Evolutionary conservation across 140 eudicot species (phyloP).

Genomic region (Senecio squalidus): DNA sequence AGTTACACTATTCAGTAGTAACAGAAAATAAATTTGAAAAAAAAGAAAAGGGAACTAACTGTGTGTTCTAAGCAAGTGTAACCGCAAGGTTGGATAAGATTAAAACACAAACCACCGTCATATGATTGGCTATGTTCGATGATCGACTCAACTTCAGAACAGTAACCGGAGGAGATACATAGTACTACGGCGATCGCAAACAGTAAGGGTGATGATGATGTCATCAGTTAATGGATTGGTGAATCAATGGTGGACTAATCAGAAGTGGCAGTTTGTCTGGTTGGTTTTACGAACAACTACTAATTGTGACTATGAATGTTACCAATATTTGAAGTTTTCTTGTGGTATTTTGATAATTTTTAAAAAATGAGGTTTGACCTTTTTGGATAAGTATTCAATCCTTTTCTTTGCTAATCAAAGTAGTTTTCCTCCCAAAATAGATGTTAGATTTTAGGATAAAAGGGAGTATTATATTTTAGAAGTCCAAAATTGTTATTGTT

Average conservation of each 20-base stretch:
- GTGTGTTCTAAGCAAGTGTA: constrained; percentile 79
- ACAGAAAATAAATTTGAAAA: not conserved
- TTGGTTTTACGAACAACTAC: constrained; percentile 17
- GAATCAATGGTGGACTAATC: too few species aligned
- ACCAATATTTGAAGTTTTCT: not conserved
- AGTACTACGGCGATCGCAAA: constrained; percentile 11
- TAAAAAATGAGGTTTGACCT: too few species aligned
- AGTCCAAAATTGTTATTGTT: too few species aligned
- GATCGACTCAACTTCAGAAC: constrained; percentile 15
- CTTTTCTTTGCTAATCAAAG: too few species aligned
- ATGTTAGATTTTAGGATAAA: too few species aligned
- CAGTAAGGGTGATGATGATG: constrained; percentile 21
- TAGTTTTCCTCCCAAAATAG: too few species aligned
- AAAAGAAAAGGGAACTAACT: constrained; percentile 28
- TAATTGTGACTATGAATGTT: too few species aligned
- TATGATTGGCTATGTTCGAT: constrained; percentile 34
- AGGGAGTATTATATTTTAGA: too few species aligned
- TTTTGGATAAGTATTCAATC: too few species aligned
- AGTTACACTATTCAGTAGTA: not conserved
- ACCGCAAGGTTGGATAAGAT: constrained; percentile 63
- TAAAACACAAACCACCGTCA: constrained; percentile 55
- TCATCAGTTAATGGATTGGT: constrained; percentile 8
- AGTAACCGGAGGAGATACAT: constrained; percentile 13
- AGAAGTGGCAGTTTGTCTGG: too few species aligned
- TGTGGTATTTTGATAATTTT: constrained; percentile 10